Conservation (phyloP, 2,329 filamentous ascomycete genomes). For the Aureobasidium sp. region DNA sequence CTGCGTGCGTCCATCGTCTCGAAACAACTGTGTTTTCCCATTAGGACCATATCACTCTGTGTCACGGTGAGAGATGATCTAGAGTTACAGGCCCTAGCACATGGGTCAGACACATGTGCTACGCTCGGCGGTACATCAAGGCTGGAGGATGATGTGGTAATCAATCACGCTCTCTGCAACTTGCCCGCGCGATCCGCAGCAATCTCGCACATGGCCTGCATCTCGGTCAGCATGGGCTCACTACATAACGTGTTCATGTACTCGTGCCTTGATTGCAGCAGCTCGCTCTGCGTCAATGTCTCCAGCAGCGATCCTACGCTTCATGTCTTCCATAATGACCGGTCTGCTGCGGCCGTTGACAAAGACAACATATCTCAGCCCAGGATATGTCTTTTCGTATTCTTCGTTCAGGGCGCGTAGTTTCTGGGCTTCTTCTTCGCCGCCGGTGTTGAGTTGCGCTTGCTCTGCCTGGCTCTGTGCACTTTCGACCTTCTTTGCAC, state of each 20-base stretch:
- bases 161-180: slow-evolving; percentile 31
- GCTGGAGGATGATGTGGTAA: not conserved
- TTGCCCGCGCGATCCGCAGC: slow-evolving; percentile 71
- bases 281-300: slow-evolving; percentile 61
- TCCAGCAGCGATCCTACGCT: slow-evolving; percentile 59
- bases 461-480: slow-evolving; percentile 76
- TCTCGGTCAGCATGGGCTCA: slow-evolving; percentile 19
- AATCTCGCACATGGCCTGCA: slow-evolving; percentile 84
- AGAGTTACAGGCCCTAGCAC: not conserved
- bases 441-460: slow-evolving; percentile 55
- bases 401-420: slow-evolving; percentile 62
- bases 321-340: slow-evolving; percentile 78
- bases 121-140: not conserved
- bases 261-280: slow-evolving; percentile 65
- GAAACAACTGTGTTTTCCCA: not conserved
- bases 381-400: slow-evolving; percentile 76
- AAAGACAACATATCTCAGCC: slow-evolving; percentile 83
- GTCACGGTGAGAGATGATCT: not conserved
- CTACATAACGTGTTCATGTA: slow-evolving; percentile 4
- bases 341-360: slow-evolving; percentile 72
- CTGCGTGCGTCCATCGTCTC: not conserved
- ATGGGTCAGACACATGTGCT: not conserved
- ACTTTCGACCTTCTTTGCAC: slow-evolving; percentile 74
- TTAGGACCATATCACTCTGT: not conserved
- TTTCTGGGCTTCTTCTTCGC: slow-evolving; percentile 47